Base-by-base conservation (phyloP, 2,329 filamentous ascomycete species). In the Neoarthrinium moseri region DNA sequence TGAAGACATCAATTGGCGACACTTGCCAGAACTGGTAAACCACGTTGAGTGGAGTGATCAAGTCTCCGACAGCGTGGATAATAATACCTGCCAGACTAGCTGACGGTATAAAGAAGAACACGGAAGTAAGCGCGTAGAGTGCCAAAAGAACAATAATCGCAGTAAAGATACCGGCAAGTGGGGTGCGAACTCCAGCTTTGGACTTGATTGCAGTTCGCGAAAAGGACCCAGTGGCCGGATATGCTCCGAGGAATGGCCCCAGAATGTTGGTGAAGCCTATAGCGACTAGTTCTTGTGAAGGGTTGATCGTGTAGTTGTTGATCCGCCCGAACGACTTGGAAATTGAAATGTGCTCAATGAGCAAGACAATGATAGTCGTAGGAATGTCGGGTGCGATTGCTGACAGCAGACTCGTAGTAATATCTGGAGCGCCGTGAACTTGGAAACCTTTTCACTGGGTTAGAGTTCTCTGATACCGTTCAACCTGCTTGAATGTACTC, bases 171-270 rank as follows among this genome's bases (percentile, higher is more conserved):
- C 90, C 90, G 26, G 88, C 90, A 46, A 95, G 82, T 1, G 90
- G 91, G 4, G 89, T 95, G 33, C 90, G 84, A 2, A 95, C 90
- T 62, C 90, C 90, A 43, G 90, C 89, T 70, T 95, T 95, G n/a
- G 90, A 89, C 68, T 95, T 95, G 73, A 96, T 95, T 41, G 90
- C 91, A 18, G 90, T 95, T 50, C 90, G 83, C 6, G 88, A 92
- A 74, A 96, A 96, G 2, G 90, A 95, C 5, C 90, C 91, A 10
- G 90, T 96, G 0, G 89, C 87, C 4, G 90, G 89, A 56, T 95
- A 96, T 91, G 39, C 39, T 18, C 39, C 39, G 17, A 43, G 72
- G 72, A 94, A 92, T 8, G 88, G 87, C 6, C 85, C 87, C 3
- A 91, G 73, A 4, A 91, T 66, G 55, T 92, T 92, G 24, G 81